phyloP scores from a whole-genome alignment of 1,284 basidiomycete species.

The Pascua guehoae region DNA sequence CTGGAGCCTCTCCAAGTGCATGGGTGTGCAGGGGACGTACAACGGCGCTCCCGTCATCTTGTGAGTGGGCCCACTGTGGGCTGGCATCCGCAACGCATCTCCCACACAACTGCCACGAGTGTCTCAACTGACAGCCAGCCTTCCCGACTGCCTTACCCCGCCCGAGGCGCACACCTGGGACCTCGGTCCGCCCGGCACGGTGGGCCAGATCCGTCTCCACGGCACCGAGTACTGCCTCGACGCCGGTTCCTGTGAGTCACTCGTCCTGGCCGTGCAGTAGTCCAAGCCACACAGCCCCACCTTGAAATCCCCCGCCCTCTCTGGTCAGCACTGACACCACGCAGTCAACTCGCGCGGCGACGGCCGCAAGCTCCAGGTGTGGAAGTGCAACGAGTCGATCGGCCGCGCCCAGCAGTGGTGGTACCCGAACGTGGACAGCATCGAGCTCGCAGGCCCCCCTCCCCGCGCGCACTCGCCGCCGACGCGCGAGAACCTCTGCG shows the following conservation, averaged over 20 bases:
- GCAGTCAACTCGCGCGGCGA: conserved; percentile 4
- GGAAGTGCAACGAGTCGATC: not conserved
- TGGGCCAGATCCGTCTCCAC: conserved; percentile 6
- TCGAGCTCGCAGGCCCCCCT: conserved; percentile 10
- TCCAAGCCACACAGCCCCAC: no score
- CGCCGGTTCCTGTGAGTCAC: conserved; percentile 10
- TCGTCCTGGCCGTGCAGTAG: no score
- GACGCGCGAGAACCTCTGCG: conserved; percentile 7
- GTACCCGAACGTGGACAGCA: conserved; percentile 2
- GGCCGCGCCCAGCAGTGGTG: conserved; percentile 10
- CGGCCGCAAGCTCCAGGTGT: conserved; percentile 4
- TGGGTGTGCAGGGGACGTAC: not conserved
- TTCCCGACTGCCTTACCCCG: not conserved
- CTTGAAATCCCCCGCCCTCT: no score
- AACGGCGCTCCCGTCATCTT: not conserved
- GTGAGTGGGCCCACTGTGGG: not conserved
- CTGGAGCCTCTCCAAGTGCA: not conserved
- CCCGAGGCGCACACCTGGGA: conserved; percentile 3
- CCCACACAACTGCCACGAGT: not conserved
- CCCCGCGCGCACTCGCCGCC: conserved; percentile 4
- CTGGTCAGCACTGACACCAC: no score
- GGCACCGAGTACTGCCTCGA: conserved; percentile 10
- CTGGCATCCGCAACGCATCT: not conserved
- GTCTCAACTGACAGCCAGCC: not conserved
- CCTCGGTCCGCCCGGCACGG: not conserved